A percentile compares a stretch with the other conserved stretches of the same genome.
Evolutionary conservation across 352 stramenopile species (phyloP).

Genomic region (Blastocystis hominis): DNA sequence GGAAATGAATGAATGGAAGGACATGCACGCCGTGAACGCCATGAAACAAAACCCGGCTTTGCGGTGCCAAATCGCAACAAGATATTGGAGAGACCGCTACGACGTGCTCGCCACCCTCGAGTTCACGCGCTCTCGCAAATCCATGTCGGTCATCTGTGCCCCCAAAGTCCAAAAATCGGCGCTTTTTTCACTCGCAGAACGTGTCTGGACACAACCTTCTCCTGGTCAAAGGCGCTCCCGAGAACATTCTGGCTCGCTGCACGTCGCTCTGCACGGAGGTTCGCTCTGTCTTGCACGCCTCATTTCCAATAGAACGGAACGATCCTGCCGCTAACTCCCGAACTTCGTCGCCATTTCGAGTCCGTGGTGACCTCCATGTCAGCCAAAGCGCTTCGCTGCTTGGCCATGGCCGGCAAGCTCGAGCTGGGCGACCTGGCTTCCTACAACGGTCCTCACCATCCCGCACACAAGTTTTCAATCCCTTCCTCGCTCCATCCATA

Average conservation of each 20-base stretch:
- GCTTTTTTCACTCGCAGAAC: background rate
- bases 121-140: slow-evolving; percentile 90
- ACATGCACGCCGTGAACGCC: background rate
- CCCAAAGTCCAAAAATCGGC: slow-evolving; percentile 60
- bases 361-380: slow-evolving; percentile 74
- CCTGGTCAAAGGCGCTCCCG: slow-evolving; percentile 93
- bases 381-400: slow-evolving; percentile 81
- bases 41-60: slow-evolving; percentile 50
- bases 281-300: background rate
- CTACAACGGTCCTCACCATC: slow-evolving; percentile 63
- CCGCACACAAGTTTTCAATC: background rate
- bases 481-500: background rate
- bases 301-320: slow-evolving; percentile 68
- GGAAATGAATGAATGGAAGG: slow-evolving; percentile 62
- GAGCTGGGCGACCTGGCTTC: slow-evolving; percentile 72
- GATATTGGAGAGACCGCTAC: slow-evolving; percentile 66
- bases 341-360: slow-evolving; percentile 68
- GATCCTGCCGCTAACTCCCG: slow-evolving; percentile 78
- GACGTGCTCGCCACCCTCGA: slow-evolving; percentile 84
- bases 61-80: slow-evolving; percentile 43
- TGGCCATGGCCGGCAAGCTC: slow-evolving; percentile 85
- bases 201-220: slow-evolving; percentile 75
- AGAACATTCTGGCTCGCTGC: slow-evolving; percentile 88
- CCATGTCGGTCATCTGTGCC: slow-evolving; percentile 85
- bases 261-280: slow-evolving; percentile 76